Base-by-base conservation (phyloP, 2,329 filamentous ascomycete species). In the Beauveria medogensis region DNA sequence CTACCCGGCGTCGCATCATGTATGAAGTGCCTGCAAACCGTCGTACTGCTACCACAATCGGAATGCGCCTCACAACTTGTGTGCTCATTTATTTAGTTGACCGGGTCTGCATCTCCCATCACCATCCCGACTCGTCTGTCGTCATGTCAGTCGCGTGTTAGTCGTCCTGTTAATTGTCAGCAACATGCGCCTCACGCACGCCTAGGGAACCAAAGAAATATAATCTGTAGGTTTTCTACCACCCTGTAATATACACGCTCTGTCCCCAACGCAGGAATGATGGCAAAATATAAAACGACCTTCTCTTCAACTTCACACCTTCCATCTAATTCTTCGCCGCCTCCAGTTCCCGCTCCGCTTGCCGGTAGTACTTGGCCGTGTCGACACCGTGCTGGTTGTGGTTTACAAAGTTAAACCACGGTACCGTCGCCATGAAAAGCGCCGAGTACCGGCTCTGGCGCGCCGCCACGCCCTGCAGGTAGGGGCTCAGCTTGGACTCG, bases 361-460 rank as follows among this genome's bases (percentile, higher is more conserved):
- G 91, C 73, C 88, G 88, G 77, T 96, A 99, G 80, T 99, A 99
- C 80, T 99, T 99, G 66, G 93, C 92, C 37, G 94, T 99, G 74
- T 99, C 94, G 62, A 99, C 90, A 68, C 94, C 94, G 74, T 99
- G 94, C 83, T 95, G 80, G 72, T 85, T 87, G 77, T 99, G 94
- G 77, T 99, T 97, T 71, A 96, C 93, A 77, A 99, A 89, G 81
- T 99, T 99, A 78, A 96, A 93, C 94, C 92, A 97, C 44, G 93
- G 92, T 61, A 99, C 78, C 59, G 93, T 85, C 71, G 92, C 89
- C 66, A 90, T 78, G 75, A 93, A 94, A 37, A 94, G 80, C 46
- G 89, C 89, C 43, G 90, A 88, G 80, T 96, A 97, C 72, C 94
- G 84, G 70, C 92, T 96, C 80, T 99, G 96, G 68, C 94, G 83